Evolutionary conservation across 352 stramenopile genomes (phyloP).

Genomic region (Globisporangium paroecandrum): DNA sequence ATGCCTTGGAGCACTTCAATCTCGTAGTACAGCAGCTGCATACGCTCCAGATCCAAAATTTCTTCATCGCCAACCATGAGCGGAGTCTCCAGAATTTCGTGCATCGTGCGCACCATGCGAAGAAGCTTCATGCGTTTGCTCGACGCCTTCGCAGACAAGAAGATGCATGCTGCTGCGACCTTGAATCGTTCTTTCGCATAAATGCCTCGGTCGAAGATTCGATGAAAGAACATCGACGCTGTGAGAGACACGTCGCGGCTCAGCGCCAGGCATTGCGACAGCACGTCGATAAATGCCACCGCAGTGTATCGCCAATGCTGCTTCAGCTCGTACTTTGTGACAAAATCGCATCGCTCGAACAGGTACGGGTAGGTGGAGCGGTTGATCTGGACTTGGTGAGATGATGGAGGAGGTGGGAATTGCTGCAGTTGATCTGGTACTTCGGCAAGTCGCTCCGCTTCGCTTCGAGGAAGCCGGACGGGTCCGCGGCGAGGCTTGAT

Average conservation of each 20-base stretch:
- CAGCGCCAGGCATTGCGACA: constrained; percentile 64
- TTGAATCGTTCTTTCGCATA: constrained; percentile 80
- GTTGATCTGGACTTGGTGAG: constrained; percentile 55
- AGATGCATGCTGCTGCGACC: constrained; percentile 77
- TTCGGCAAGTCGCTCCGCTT: constrained; percentile 64
- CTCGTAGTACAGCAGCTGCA: constrained; percentile 84
- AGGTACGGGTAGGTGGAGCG: constrained; percentile 71
- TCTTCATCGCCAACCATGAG: constrained; percentile 76
- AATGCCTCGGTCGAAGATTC: constrained; percentile 77
- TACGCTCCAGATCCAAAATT: constrained; percentile 79
- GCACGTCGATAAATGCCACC: constrained; percentile 77
- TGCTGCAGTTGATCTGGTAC: constrained; percentile 69
- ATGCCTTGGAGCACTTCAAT: constrained; percentile 82
- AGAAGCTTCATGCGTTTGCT: constrained; percentile 87
- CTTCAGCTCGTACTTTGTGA: constrained; percentile 57
- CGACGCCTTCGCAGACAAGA: constrained; percentile 74
- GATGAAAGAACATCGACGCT: constrained; percentile 76
- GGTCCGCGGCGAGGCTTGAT: constrained; percentile 55
- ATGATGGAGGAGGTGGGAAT: constrained; percentile 54
- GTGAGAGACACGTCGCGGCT: constrained; percentile 69
- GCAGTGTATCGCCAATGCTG: constrained; percentile 82
- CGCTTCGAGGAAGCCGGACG: constrained; percentile 49
- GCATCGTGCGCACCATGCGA: constrained; percentile 83
- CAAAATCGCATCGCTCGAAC: constrained; percentile 66
- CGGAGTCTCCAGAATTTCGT: constrained; percentile 75